Evolutionary conservation across 176 grass and related monocot species (phyloP).

Genomic region (Poa annua): DNA sequence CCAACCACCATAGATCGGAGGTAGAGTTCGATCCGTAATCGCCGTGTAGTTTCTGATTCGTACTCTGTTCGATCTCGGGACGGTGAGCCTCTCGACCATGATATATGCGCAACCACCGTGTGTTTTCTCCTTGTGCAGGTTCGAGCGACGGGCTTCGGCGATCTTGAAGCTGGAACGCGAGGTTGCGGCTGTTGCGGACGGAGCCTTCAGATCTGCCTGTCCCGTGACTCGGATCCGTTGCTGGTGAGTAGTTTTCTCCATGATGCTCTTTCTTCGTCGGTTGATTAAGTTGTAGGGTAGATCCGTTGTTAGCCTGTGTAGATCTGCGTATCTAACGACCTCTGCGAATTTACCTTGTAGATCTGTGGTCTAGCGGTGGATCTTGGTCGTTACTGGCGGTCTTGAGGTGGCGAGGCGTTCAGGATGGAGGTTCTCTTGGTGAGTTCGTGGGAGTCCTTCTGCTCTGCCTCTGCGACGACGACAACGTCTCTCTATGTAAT

Average conservation of each 20-base stretch:
- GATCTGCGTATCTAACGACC: not conserved
- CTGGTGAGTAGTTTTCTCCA: not conserved
- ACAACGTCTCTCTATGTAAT: constrained; percentile 42
- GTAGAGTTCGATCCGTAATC: not conserved
- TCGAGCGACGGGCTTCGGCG: not conserved
- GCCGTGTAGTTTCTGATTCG: too few relatives aligned
- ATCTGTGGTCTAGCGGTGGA: not conserved
- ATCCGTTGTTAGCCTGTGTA: rapidly evolving
- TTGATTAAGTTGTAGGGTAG: rapidly evolving
- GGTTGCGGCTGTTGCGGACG: not conserved
- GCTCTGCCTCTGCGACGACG: not conserved
- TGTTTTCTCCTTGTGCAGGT: constrained; percentile 28
- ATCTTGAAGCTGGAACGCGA: not conserved
- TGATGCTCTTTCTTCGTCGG: rapidly evolving
- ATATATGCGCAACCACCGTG: not conserved
- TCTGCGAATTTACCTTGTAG: not conserved
- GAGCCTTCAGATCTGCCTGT: not conserved
- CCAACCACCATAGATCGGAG: not conserved
- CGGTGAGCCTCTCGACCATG: not conserved
- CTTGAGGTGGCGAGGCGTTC: rapidly evolving
- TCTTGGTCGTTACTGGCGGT: not conserved
- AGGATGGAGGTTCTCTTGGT: not conserved
- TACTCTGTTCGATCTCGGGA: not conserved
- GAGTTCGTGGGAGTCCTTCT: too few relatives aligned
- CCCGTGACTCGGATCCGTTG: not conserved